Conservation (phyloP, 306 rosid species). For the Rosa multiflora region DNA sequence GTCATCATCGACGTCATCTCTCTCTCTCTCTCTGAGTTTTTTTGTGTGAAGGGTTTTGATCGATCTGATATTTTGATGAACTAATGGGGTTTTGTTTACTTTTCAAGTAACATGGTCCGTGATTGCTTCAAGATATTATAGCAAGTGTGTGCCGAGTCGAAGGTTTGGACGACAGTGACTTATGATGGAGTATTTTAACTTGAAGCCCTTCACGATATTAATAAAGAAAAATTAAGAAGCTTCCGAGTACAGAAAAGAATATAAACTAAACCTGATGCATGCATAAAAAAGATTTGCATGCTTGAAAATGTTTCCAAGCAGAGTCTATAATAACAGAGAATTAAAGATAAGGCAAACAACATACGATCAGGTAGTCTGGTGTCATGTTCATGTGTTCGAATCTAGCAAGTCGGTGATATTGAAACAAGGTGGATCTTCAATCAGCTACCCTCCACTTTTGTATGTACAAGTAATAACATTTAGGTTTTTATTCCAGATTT, state of each 20-base stretch:
- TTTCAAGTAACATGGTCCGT: neutral
- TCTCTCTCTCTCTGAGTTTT: constrained; percentile 19
- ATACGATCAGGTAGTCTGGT: neutral
- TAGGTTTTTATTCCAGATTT: neutral
- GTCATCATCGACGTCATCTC: constrained; percentile 25
- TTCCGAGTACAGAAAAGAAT: neutral
- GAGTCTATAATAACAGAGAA: neutral
- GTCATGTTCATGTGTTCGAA: neutral
- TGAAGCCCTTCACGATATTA: neutral
- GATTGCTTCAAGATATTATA: neutral
- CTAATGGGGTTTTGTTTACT: neutral
- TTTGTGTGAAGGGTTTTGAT: constrained; percentile 14
- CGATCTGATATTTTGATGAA: neutral
- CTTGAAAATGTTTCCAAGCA: neutral
- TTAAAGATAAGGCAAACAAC: neutral
- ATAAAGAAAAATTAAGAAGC: neutral
- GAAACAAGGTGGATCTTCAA: neutral
- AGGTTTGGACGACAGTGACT: constrained; percentile 3
- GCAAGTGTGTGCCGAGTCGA: constrained; percentile 5
- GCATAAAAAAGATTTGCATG: constrained; percentile 2
- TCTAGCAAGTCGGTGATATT: neutral
- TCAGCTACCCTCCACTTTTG: neutral
- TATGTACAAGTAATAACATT: neutral
- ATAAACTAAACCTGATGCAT: neutral
- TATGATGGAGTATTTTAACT: neutral